Base-by-base conservation (phyloP, 345 rosid genomes). In the Eucalyptus guilfoylei region DNA sequence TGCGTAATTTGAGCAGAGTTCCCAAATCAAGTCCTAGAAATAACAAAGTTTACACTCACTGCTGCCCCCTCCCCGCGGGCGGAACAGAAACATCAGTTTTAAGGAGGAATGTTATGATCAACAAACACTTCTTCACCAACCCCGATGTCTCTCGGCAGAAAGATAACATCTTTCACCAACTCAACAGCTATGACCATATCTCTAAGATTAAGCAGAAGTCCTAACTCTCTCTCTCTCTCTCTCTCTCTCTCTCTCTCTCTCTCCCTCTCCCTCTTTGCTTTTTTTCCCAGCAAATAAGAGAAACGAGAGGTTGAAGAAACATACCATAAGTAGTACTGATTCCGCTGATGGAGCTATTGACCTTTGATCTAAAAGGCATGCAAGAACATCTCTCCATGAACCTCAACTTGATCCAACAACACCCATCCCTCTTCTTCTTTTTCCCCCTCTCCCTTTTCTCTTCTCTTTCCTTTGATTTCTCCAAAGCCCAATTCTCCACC, bases 331-430 rank as follows among this genome's bases (percentile, higher is more conserved):
- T 91, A 49, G 93, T 87, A 88, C 91, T 92, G 42, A 90, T 88
- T 52, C 96, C 95, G 91, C 96, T 94, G 90, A 92, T 86, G 81
- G 98, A 95, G 92, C 93, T 95, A 90, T 96, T 97, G 91, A 96
- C 97, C 91, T 94, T 96, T 91, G 98, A 96, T 92, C 97, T 96
- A 67, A 96, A 95, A 90, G 95, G 93, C 92, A 96, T 91, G 91
- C 96, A 96, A 67, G 95, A 50, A 44, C 88, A 86, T 54, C 88
- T 87, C 88, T 92, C 94, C 86, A 95, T 88, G 64, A 93, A 90
- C 90, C 94, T 91, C 88, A 96, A 90, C 90, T 91, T 94, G 88
- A 92, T 92, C 95, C 97, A 95, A 90, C 96, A 95, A 28, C 98
- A 91, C 87, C 86, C 94, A 92, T 91, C 94, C 91, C 90, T 93